These are phyloP conservation scores for Cucumis sativus DNA, from an alignment of 306 rosid species.

Conservation along the genomic window Cucumber_9930_V3 NC_026657.2:33062001-33062500, in stretches of 20 bases:
- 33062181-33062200: neutral
- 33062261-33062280: slow-evolving; percentile 33
- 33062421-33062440: slow-evolving; percentile 51
- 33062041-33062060: slow-evolving; percentile 41
- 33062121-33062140: neutral
- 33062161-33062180: too few species aligned
- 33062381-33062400: slow-evolving; percentile 44
- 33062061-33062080: slow-evolving; percentile 41
- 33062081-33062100: slow-evolving; percentile 32
- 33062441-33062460: slow-evolving; percentile 40
- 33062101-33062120: neutral
- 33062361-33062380: slow-evolving; percentile 31
- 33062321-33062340: slow-evolving; percentile 37
- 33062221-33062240: neutral
- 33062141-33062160: too few species aligned
- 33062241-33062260: slow-evolving; percentile 38
- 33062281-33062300: slow-evolving; percentile 55
- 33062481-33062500: neutral
- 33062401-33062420: slow-evolving; percentile 45
- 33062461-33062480: neutral
- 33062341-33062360: slow-evolving; percentile 32
- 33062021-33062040: slow-evolving; percentile 36
- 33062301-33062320: slow-evolving; percentile 61
- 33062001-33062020: slow-evolving; percentile 28
- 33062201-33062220: neutral